phyloP scores from a whole-genome alignment of 73 alveolate genomes.

The Paramecium octaurelia region DNA sequence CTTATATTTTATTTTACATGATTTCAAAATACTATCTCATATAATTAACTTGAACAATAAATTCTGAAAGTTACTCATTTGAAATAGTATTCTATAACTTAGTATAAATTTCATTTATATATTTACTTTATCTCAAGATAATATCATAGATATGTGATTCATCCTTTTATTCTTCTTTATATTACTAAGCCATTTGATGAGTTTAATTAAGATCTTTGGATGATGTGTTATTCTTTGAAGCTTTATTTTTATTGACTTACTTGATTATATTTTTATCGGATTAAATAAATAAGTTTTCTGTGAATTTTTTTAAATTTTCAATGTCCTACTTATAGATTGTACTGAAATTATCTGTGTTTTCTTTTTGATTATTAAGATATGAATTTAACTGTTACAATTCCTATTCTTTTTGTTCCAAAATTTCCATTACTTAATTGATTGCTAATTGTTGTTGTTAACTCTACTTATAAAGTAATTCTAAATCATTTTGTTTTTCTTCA shows the following conservation, averaged over 20 bases:
- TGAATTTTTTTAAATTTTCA: background rate
- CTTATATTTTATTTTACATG: background rate
- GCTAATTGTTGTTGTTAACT: background rate
- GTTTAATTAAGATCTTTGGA: background rate
- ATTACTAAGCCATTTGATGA: background rate
- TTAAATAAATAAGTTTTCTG: background rate
- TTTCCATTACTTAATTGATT: background rate
- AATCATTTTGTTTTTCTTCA: background rate
- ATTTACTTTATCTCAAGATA: background rate
- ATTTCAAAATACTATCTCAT: background rate
- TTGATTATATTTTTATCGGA: background rate
- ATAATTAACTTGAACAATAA: background rate
- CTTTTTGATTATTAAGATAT: background rate
- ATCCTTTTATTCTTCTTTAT: constrained; percentile 2
- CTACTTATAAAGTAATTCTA: background rate
- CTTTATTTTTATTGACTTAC: background rate
- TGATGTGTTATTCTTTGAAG: background rate
- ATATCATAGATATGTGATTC: background rate
- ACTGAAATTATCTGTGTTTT: background rate
- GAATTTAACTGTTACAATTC: background rate
- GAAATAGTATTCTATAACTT: background rate
- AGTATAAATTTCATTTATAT: background rate
- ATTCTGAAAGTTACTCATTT: background rate
- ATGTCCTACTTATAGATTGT: background rate
- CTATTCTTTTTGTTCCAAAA: background rate